Evolutionary conservation across 2,329 filamentous ascomycete species (phyloP).

Genomic region (Bipolaris cookei): DNA sequence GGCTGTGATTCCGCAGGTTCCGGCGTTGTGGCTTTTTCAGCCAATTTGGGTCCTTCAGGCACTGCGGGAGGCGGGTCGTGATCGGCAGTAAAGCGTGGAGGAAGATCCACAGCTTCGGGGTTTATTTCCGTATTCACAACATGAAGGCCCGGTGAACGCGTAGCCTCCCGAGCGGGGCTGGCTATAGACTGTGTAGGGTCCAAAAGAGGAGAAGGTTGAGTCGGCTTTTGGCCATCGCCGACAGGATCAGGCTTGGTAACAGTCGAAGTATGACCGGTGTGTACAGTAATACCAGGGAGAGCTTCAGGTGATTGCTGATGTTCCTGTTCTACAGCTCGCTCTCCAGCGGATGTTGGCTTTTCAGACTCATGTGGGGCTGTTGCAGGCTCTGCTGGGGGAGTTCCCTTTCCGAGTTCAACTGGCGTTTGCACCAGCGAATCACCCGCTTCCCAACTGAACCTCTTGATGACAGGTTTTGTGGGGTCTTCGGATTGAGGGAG

Average conservation of each 20-base stretch:
- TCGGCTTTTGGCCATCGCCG: constrained; percentile 24
- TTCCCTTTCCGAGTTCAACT: constrained; percentile 17
- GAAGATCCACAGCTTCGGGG: constrained; percentile 48
- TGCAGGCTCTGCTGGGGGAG: constrained; percentile 17
- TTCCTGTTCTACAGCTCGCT: constrained; percentile 26
- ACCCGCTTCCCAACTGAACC: constrained; percentile 45
- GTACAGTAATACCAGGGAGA: constrained; percentile 36
- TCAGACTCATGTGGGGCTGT: constrained; percentile 15
- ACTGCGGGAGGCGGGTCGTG: constrained; percentile 18
- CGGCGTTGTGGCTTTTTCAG: constrained; percentile 10
- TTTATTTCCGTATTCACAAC: constrained; percentile 52
- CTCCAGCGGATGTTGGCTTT: constrained; percentile 18
- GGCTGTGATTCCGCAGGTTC: constrained; percentile 5
- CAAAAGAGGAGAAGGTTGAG: constrained; percentile 24
- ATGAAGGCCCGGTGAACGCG: constrained; percentile 47
- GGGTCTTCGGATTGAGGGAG: constrained; percentile 21
- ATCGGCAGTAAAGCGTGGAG: constrained; percentile 41
- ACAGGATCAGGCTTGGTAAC: constrained; percentile 31
- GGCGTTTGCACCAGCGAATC: constrained; percentile 18
- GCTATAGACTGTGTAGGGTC: constrained; percentile 20
- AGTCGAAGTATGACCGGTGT: constrained; percentile 35
- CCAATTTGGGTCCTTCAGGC: constrained; percentile 15
- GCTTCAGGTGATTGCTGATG: constrained; percentile 25
- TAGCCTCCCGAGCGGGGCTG: constrained; percentile 31
- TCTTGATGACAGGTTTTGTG: constrained; percentile 29